Conservation (phyloP, 2,329 filamentous ascomycete genomes). For the Xylaria digitata region DNA sequence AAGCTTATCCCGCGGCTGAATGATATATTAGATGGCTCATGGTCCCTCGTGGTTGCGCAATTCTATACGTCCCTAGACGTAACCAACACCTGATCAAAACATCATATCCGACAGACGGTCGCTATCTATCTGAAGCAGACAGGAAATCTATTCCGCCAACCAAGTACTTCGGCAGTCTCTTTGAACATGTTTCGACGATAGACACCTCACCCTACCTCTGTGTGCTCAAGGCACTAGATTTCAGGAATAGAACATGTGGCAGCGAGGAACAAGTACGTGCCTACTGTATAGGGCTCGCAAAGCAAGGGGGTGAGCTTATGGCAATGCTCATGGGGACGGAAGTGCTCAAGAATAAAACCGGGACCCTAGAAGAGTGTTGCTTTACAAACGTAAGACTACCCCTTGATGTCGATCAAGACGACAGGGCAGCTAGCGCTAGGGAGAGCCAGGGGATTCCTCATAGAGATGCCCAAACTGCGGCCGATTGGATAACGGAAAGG, state of each 20-base stretch:
- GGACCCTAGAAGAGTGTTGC: constrained; percentile 66
- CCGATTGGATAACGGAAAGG: constrained; percentile 49
- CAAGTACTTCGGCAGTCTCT: constrained; percentile 69
- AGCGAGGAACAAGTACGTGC: constrained; percentile 71
- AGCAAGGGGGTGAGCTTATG: constrained; percentile 65
- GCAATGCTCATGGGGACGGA: constrained; percentile 71
- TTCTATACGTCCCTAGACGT: constrained; percentile 74
- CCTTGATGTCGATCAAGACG: constrained; percentile 37
- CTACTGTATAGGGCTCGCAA: constrained; percentile 67
- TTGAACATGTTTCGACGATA: constrained; percentile 74
- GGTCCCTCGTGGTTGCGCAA: constrained; percentile 74
- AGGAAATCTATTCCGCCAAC: constrained; percentile 48
- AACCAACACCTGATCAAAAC: constrained; percentile 75
- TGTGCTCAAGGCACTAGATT: constrained; percentile 70
- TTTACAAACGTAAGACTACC: constrained; percentile 75
- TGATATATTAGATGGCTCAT: constrained; percentile 69
- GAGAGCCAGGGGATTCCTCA: constrained; percentile 33
- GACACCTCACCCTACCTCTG: constrained; percentile 73
- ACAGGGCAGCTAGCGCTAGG: background rate
- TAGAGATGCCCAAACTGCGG: constrained; percentile 41
- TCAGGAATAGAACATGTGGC: constrained; percentile 69
- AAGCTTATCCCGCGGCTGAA: constrained; percentile 31
- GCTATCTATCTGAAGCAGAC: constrained; percentile 62
- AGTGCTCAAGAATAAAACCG: constrained; percentile 66
- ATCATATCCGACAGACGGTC: constrained; percentile 76